Percentiles rank a stretch among this genome's conserved stretches.
Evolutionary conservation across 2,329 filamentous ascomycete genomes (phyloP).

Genomic region (Hymenoscyphus linearis): DNA sequence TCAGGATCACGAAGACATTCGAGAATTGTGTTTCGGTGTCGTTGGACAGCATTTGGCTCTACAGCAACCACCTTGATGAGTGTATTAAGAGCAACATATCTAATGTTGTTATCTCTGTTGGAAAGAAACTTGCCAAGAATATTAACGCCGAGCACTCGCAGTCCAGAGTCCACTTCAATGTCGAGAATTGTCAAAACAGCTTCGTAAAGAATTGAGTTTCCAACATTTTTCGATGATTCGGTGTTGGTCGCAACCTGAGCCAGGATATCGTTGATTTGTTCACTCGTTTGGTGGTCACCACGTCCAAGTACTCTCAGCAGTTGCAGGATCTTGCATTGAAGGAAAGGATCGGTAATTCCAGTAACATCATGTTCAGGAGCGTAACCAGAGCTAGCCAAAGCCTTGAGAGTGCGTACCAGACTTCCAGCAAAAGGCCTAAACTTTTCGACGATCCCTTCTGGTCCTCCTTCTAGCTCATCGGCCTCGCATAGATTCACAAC

Average conservation of each 20-base stretch:
- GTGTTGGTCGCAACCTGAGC: conserved; percentile 98
- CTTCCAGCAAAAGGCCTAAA: conserved; percentile 82
- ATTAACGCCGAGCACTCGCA: conserved; percentile 92
- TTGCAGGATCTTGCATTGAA: conserved; percentile 93
- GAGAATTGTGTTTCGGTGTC: conserved; percentile 94
- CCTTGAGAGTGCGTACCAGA: conserved; percentile 86
- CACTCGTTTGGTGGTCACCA: conserved; percentile 81
- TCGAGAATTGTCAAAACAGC: conserved; percentile 95
- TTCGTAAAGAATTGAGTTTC: conserved; percentile 97
- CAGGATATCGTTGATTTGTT: conserved; percentile 97
- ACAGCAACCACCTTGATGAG: conserved; percentile 97
- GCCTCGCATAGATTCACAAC: conserved; percentile 91
- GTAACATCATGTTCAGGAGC: conserved; percentile 97
- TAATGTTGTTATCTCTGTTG: conserved; percentile 99
- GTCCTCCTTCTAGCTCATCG: conserved; percentile 87
- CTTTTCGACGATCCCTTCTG: conserved; percentile 82
- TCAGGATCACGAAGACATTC: conserved; percentile 95
- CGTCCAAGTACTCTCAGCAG: conserved; percentile 80
- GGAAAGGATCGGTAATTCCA: conserved; percentile 93
- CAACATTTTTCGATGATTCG: conserved; percentile 96
- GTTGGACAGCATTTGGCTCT: conserved; percentile 93
- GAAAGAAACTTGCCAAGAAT: conserved; percentile 96
- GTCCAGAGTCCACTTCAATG: conserved; percentile 92
- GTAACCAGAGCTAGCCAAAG: conserved; percentile 90
- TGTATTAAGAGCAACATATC: conserved; percentile 95